phyloP scores from a whole-genome alignment of 768 basidiomycete species.

The Hygrocybe punicea region DNA sequence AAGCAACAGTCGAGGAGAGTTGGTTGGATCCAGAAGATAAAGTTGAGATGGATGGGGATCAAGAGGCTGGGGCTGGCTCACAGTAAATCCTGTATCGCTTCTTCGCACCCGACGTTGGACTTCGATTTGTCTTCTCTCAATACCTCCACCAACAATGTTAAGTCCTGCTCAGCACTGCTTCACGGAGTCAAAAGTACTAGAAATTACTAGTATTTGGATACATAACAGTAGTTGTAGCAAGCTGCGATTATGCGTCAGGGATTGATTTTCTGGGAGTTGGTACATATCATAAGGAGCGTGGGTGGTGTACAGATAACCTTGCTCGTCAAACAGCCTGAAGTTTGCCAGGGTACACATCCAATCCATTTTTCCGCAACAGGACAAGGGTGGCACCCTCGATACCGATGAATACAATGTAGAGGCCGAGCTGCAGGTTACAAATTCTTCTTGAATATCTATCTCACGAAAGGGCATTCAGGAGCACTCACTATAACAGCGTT shows the following conservation, averaged over 20 bases:
- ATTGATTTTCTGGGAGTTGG: too few relatives aligned
- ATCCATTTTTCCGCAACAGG: not conserved
- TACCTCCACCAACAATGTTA: not conserved
- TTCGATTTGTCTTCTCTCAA: not conserved
- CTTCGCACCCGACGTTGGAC: not conserved
- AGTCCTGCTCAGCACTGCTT: too few relatives aligned
- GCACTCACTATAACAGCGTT: conserved; percentile 26
- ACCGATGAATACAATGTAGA: not conserved
- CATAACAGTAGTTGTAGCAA: too few relatives aligned
- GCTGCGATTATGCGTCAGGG: too few relatives aligned
- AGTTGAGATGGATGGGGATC: conserved; percentile 33
- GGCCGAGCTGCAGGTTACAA: not conserved
- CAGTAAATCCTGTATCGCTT: not conserved
- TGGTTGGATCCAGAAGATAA: conserved; percentile 86
- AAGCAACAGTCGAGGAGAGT: conserved; percentile 90
- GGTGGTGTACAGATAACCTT: not conserved
- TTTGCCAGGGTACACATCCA: too few relatives aligned
- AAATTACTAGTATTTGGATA: too few relatives aligned
- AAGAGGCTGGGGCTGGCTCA: not conserved
- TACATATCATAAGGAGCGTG: not conserved
- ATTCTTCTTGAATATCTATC: not conserved
- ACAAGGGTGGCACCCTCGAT: not conserved
- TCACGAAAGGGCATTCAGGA: not conserved
- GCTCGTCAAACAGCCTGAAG: too few relatives aligned
- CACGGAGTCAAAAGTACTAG: too few relatives aligned